Evolutionary conservation across 441 rosid species (phyloP).

Genomic region (Croton setiger): DNA sequence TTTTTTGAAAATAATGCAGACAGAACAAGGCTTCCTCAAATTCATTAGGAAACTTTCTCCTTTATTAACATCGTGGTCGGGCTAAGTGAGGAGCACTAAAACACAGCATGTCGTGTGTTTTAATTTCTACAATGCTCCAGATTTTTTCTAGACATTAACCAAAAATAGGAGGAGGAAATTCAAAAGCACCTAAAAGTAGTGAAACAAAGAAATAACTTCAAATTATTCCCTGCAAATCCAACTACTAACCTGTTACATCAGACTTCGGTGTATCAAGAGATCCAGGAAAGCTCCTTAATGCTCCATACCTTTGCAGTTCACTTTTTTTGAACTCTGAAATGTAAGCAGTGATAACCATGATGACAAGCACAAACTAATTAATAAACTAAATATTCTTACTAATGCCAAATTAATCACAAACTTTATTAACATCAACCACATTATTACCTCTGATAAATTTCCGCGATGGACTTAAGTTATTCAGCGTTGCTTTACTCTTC

Average conservation of each 20-base stretch:
- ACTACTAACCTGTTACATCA: constrained; percentile 36
- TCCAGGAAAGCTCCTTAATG: constrained; percentile 21
- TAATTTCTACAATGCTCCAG: neutral
- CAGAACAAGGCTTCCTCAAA: neutral
- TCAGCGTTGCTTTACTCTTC: constrained; percentile 24
- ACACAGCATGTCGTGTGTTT: neutral
- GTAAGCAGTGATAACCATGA: constrained; percentile 11
- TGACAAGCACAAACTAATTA: neutral
- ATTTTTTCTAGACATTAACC: neutral
- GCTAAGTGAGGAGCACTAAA: neutral
- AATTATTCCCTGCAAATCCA: neutral
- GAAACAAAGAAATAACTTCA: neutral
- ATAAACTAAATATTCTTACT: neutral
- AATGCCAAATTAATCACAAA: neutral
- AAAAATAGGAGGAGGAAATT: neutral
- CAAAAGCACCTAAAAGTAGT: constrained; percentile 2
- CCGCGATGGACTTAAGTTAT: constrained; percentile 41
- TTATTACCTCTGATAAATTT: constrained; percentile 46
- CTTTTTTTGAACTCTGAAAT: constrained; percentile 57
- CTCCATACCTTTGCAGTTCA: constrained; percentile 44
- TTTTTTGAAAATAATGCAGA: neutral
- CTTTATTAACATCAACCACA: neutral
- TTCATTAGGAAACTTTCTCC: neutral
- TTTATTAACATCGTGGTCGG: neutral
- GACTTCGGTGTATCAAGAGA: constrained; percentile 24